Evolutionary conservation across 2,329 filamentous ascomycete genomes (phyloP), one percentile per base, ranked within the genome.

Genomic region (Xylaria sp.): DNA sequence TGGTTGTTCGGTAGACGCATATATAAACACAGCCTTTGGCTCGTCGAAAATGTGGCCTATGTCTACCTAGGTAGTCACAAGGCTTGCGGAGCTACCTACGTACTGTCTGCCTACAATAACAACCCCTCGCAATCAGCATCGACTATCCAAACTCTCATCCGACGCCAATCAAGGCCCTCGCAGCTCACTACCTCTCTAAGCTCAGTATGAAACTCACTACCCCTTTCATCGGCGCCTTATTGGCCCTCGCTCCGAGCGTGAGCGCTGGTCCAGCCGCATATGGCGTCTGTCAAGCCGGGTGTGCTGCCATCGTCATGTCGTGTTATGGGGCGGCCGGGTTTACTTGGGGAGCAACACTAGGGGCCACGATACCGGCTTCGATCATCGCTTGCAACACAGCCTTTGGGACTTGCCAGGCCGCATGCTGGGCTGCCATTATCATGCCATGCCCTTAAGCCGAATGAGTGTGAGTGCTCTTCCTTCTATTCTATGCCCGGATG

Each of bases 201-300:
- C 8, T 27, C 43, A 55, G 29, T 4, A 64, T 65, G 62, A 62
- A 56, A 11, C 25, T 11, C 3, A 41, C 41, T 1, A 54, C 21
- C 4, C 2, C 46, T 19, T n/a, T 63, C 23, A 2, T 25, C 15
- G 9, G 49, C 11, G 25, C 38, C 7, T 0, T 54, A 2, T 25
- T 55, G 21, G 60, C 44, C 11, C 21, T 43, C 9, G 33, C 43
- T 13, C 35, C 55, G 25, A n/a, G 31, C 4, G 53, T 11, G 17
- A 52, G 47, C 41, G 63, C 63, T 4, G 63, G 63, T 15, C 56
- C 54, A 2, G 49, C 37, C 11, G 60, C 60, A 8, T 65, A 65
- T 25, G 60, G 60, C 4, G 4, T 61, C 6, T 65, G 63, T 15
- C 63, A 65, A 29, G 46, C 60, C 4, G 63, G 63, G 3, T 65